Conservation (phyloP, 805 yeast species). For the Candida sithepensis region DNA sequence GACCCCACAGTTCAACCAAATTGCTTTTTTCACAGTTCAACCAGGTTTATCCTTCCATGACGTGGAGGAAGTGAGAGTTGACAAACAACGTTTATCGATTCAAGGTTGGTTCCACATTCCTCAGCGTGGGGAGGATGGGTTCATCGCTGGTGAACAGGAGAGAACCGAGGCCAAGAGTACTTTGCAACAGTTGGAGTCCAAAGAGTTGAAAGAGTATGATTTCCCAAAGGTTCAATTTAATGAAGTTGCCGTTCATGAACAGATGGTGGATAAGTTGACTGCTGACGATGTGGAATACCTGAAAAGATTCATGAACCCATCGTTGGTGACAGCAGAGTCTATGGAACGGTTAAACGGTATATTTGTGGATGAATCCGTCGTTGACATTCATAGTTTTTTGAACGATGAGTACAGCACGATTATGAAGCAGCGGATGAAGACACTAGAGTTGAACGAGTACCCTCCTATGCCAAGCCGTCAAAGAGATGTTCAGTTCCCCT, state of each 20-base stretch:
- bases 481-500: constrained; percentile 59
- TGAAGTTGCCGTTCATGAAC: constrained; percentile 22
- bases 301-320: constrained; percentile 50
- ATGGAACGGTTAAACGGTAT: constrained; percentile 41
- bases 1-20: constrained; percentile 92
- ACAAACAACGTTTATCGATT: constrained; percentile 84
- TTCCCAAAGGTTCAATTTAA: constrained; percentile 59
- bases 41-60: constrained; percentile 98
- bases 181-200: constrained; percentile 72
- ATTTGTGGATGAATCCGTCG: constrained; percentile 66
- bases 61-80: constrained; percentile 93
- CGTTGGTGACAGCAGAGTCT: constrained; percentile 38
- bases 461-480: constrained; percentile 53
- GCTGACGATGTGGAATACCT: constrained; percentile 49
- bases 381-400: constrained; percentile 64
- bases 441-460: constrained; percentile 53
- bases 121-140: constrained; percentile 88
- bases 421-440: constrained; percentile 47
- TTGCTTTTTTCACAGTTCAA: constrained; percentile 92
- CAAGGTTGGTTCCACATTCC: constrained; percentile 99
- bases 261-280: constrained; percentile 23
- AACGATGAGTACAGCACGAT: constrained; percentile 47
- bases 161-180: constrained; percentile 71
- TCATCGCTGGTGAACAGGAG: constrained; percentile 76
- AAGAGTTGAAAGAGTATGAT: constrained; percentile 73